These are phyloP conservation scores for Entomortierella chlamydospora DNA, from an alignment of 192 early-diverging fungal genomes.

Conservation along the genomic window DNA sequence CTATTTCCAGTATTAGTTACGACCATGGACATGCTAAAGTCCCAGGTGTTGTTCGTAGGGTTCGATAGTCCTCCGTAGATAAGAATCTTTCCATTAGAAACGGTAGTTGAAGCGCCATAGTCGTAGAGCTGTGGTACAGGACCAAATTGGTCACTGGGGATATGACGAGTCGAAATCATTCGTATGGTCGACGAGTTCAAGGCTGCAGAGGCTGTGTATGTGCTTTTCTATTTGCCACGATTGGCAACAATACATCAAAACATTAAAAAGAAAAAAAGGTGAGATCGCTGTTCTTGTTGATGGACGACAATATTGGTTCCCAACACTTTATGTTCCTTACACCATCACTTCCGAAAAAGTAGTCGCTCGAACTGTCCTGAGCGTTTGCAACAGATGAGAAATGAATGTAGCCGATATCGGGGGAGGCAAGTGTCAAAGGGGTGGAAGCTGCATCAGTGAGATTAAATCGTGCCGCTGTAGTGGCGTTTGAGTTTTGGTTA, in stretches of 20 bases:
- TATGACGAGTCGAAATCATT: slow-evolving; percentile 10
- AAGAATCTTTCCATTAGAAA: background rate
- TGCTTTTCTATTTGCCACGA: too few relatives aligned
- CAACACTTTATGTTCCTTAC: background rate
- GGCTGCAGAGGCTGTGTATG: background rate
- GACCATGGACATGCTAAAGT: slow-evolving; percentile 12
- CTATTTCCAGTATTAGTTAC: background rate
- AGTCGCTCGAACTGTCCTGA: slow-evolving; percentile 8
- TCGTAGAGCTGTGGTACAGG: slow-evolving; percentile 18
- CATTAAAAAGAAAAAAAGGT: background rate
- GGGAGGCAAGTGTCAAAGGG: background rate
- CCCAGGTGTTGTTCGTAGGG: slow-evolving; percentile 22
- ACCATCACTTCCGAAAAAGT: slow-evolving; percentile 30
- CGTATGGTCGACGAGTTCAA: background rate
- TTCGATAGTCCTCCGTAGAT: slow-evolving; percentile 34
- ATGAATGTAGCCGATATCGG: slow-evolving; percentile 6
- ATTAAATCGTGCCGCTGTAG: slow-evolving; percentile 22
- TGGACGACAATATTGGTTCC: too few relatives aligned
- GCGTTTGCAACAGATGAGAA: slow-evolving; percentile 22
- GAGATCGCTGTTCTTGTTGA: background rate
- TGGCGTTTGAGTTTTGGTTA: slow-evolving; percentile 1
- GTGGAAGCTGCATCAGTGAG: slow-evolving; percentile 10
- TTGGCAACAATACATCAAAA: background rate
- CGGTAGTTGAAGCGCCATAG: slow-evolving; percentile 33
- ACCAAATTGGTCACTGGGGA: background rate